Evolutionary conservation across 139 green algal species (phyloP).

Genomic region (Chlamydomonas sphaeroides): DNA sequence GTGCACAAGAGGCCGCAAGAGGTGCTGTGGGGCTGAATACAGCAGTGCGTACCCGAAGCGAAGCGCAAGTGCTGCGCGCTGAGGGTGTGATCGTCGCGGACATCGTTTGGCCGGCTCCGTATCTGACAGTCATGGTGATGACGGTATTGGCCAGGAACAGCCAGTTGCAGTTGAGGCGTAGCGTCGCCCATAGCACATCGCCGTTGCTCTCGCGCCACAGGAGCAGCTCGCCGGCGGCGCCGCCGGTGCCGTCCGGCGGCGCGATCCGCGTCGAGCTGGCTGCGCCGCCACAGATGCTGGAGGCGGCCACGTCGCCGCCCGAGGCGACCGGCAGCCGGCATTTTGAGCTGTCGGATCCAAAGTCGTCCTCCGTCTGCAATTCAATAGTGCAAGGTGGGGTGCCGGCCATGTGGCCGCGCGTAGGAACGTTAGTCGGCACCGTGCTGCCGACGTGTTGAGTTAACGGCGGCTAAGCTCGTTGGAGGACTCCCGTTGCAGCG

Average conservation of each 20-base stretch:
- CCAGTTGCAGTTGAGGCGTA: constrained; percentile 3
- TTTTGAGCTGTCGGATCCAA: not conserved
- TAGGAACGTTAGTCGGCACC: too few species aligned
- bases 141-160: not conserved
- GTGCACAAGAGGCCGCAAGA: too few species aligned
- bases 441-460: too few species aligned
- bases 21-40: too few species aligned
- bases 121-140: not conserved
- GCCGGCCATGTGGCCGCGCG: too few species aligned
- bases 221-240: not conserved
- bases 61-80: too few species aligned
- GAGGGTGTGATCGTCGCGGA: too few species aligned
- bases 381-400: too few species aligned
- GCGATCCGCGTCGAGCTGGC: not conserved
- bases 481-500: too few species aligned
- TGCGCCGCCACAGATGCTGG: not conserved
- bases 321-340: not conserved
- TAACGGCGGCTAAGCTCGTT: too few species aligned
- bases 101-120: too few species aligned
- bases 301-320: not conserved
- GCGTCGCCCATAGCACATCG: not conserved
- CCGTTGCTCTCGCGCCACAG: not conserved
- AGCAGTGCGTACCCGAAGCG: too few species aligned
- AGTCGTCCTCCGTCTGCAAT: not conserved
- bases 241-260: not conserved